Base-by-base conservation (phyloP, 345 rosid species). In the Populus pruinosa region DNA sequence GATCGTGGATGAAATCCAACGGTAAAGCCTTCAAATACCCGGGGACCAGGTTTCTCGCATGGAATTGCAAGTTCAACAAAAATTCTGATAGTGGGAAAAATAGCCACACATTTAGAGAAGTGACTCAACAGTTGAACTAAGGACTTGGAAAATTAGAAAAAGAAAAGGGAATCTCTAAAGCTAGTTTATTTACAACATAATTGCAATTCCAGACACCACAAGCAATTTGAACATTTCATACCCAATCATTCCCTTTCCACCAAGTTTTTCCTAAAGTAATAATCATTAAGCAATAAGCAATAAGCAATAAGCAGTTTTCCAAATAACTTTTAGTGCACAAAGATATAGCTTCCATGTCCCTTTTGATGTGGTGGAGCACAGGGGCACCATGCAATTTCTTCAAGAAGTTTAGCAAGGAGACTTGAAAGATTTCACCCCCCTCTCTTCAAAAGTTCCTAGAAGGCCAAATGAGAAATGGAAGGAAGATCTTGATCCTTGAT, bases 1-100 rank as follows among this genome's bases (percentile, higher is more conserved):
- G 99, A 91, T 75, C 93, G 88, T 35, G 97, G 97, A 91, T 93
- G 96, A 82, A 96, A 90, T 75, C 99, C 99, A 81, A 93, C 91
- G 1, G 98, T 93, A 85, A 96, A 96, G 79, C 97, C 98, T 73
- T 92, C 69, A 69, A 96, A 93, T 73, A 93, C 88, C 12, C 89
- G 91, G 2, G 88, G 91, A 63, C 98, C 99, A 49, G 90, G 88
- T 86, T 88, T 87, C 89, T 92, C 89, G 47, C 99, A 96, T 25
- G 94, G 92, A 81, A 93, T 76, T 64, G 99, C 93, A 79, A 96
- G 93, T 75, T 93, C 94, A 53, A 91, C 86, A 77, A 87, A 36
- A 79, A 87, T 89, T 83, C 99, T 93, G 85, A 71, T 67, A 78
- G 41, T 4, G 70, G 38, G 39, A 65, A 50, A 82, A 81, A 65